Percentiles rank a stretch among this genome's conserved stretches.
Conservation (phyloP, 2,329 filamentous ascomycete species). For the Aspergillus pseudoviridinutans region DNA sequence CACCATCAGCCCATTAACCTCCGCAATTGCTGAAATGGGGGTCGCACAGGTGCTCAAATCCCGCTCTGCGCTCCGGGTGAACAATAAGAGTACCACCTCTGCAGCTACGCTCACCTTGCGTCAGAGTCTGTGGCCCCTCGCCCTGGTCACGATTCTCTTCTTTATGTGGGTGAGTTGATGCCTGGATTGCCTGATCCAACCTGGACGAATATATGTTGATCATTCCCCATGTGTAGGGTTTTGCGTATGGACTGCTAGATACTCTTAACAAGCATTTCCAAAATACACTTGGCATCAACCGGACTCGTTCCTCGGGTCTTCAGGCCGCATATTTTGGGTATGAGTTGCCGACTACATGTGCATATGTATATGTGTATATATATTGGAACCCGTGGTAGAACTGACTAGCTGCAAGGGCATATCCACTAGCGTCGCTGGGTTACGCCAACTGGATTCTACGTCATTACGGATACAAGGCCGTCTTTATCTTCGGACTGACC, state of each 20-base stretch:
- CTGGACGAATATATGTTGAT: neutral
- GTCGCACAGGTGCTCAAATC: conserved; percentile 25
- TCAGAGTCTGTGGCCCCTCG: conserved; percentile 43
- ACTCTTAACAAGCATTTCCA: conserved; percentile 57
- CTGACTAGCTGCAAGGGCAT: conserved; percentile 37
- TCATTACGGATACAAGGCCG: conserved; percentile 72
- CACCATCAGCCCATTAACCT: neutral
- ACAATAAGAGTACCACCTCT: conserved; percentile 35
- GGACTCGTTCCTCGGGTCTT: conserved; percentile 57
- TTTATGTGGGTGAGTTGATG: conserved; percentile 47
- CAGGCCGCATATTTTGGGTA: conserved; percentile 64
- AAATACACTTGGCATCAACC: conserved; percentile 51
- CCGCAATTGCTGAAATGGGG: conserved; percentile 19
- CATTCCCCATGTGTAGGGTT: conserved; percentile 30
- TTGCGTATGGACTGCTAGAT: conserved; percentile 48
- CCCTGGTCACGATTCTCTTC: conserved; percentile 47
- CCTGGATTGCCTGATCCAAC: neutral
- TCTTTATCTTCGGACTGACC: conserved; percentile 70
- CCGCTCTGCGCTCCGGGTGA: conserved; percentile 30
- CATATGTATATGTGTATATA: too few species aligned
- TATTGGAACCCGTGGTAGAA: neutral
- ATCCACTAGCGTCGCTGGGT: conserved; percentile 51
- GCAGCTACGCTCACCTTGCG: conserved; percentile 41
- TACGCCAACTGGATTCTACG: conserved; percentile 61
- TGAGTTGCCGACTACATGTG: conserved; percentile 10